Conservation (phyloP, 169 alveolate genomes). For the Plasmodium reichenowi region DNA sequence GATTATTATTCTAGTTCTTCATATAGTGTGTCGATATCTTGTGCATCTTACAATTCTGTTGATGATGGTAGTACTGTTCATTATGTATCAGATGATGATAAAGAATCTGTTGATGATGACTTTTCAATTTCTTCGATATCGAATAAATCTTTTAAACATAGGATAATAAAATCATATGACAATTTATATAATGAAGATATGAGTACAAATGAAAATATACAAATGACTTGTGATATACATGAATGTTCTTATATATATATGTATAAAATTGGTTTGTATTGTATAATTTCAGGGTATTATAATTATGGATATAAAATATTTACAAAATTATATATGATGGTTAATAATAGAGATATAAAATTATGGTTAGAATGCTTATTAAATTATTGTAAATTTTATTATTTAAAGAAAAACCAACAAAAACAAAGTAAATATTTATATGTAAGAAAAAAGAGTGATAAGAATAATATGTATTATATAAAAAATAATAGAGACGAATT, state of each 20-base stretch:
- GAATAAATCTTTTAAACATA: conserved; percentile 38
- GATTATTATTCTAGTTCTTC: not conserved
- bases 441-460: too few species aligned
- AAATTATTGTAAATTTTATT: conserved; percentile 53
- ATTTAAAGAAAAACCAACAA: conserved; percentile 18
- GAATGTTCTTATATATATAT: conserved; percentile 46
- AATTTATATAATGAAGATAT: conserved; percentile 34
- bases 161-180: conserved; percentile 6
- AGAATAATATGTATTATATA: not conserved
- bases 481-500: too few species aligned
- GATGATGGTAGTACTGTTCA: not conserved
- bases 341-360: conserved; percentile 37
- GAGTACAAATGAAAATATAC: conserved; percentile 15
- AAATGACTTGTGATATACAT: conserved; percentile 31
- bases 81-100: too few species aligned
- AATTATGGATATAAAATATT: conserved; percentile 50
- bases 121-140: conserved; percentile 58
- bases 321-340: conserved; percentile 16
- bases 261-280: conserved; percentile 47
- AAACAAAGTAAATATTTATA: conserved; percentile 4
- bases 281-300: conserved; percentile 53
- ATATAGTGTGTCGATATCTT: conserved; percentile 1
- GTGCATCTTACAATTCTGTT: not conserved
- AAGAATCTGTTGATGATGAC: not conserved
- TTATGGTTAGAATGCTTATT: conserved; percentile 41